Evolutionary conservation across 78 protist genomes (phyloP).

Genomic region (Dictyostelium brefeldianum): DNA sequence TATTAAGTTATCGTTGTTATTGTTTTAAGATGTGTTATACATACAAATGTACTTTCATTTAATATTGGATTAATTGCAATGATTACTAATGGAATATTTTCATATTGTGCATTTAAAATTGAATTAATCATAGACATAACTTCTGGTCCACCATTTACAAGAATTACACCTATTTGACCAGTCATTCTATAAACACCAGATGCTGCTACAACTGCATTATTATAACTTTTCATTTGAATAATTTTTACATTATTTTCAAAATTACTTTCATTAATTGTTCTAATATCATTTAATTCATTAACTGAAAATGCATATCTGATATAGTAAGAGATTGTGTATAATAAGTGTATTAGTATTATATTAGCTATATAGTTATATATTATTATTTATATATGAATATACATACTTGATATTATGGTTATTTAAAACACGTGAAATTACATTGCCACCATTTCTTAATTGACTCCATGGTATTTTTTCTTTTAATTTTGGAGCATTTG

Average conservation of each 20-base stretch:
- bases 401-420: slow-evolving; percentile 23
- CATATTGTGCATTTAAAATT: slow-evolving; percentile 17
- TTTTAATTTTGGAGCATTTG: slow-evolving; percentile 11
- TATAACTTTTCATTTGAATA: slow-evolving; percentile 21
- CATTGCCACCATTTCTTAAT: slow-evolving; percentile 29
- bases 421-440: slow-evolving; percentile 13
- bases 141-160: background rate
- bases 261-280: background rate
- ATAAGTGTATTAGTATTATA: too few relatives aligned
- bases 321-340: too few relatives aligned
- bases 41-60: background rate
- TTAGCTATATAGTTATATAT: too few relatives aligned
- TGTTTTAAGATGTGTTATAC: too few relatives aligned
- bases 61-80: slow-evolving; percentile 20
- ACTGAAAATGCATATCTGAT: slow-evolving; percentile 23
- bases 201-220: slow-evolving; percentile 43
- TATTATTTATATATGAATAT: background rate
- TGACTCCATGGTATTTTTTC: slow-evolving; percentile 34
- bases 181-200: slow-evolving; percentile 41
- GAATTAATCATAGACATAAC: slow-evolving; percentile 9
- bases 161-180: slow-evolving; percentile 21
- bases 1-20: too few relatives aligned
- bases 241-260: background rate
- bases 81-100: slow-evolving; percentile 31
- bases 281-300: slow-evolving; percentile 14